phyloP scores from a whole-genome alignment of 73 alveolate species.

The Paramecium sonneborni region DNA sequence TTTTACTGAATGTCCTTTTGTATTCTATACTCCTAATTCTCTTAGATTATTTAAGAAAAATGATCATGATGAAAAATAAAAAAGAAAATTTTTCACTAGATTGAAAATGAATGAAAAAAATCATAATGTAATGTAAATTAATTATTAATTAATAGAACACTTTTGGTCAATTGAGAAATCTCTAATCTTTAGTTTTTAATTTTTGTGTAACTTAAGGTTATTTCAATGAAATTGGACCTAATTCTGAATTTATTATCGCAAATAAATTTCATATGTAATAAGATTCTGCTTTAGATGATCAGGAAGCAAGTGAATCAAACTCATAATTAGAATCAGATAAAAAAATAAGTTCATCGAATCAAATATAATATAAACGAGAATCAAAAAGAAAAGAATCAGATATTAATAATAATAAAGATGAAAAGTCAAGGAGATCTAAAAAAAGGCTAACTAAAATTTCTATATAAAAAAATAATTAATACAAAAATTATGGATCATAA shows the following conservation, averaged over 20 bases:
- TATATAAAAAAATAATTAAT: neutral
- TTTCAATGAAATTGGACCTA: neutral
- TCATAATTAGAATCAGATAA: neutral
- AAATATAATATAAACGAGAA: neutral
- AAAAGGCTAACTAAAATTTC: neutral
- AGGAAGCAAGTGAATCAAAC: neutral
- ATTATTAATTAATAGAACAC: neutral
- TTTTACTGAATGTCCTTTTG: conserved; percentile 44
- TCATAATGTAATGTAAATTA: conserved; percentile 25
- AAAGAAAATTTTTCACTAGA: neutral
- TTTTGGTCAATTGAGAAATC: neutral
- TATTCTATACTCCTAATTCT: conserved; percentile 27
- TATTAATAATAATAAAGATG: neutral
- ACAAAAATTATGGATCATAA: neutral
- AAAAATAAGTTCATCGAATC: neutral
- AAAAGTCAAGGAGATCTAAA: neutral
- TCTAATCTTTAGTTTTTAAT: neutral
- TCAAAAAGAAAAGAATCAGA: neutral
- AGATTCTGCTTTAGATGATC: conserved; percentile 5
- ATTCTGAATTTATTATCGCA: neutral
- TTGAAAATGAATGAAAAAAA: neutral
- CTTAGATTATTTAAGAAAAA: neutral
- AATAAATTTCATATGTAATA: neutral
- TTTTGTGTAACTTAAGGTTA: neutral
- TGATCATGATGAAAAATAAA: neutral